Conservation (phyloP, 257 asterid species). For the Perilla frutescens region DNA sequence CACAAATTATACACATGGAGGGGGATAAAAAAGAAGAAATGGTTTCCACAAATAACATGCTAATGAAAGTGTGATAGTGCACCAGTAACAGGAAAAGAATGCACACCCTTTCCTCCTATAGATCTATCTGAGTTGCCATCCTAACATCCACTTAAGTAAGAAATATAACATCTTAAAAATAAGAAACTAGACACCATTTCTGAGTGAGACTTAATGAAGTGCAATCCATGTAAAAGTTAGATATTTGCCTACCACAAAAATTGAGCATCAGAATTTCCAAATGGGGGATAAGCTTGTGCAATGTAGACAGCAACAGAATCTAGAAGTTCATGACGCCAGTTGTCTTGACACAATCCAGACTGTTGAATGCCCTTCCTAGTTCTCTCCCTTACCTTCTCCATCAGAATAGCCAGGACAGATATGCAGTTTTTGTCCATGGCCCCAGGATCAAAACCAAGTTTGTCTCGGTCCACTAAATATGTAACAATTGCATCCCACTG, state of each 20-base stretch:
- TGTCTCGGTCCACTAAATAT: slow-evolving; percentile 52
- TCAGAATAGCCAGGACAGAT: slow-evolving; percentile 63
- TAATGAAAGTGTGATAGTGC: slow-evolving; percentile 10
- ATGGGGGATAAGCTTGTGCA: slow-evolving; percentile 61
- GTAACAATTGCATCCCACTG: slow-evolving; percentile 81
- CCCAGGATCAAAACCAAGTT: slow-evolving; percentile 40
- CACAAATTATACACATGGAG: background rate
- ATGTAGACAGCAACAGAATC: slow-evolving; percentile 69
- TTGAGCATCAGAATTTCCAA: slow-evolving; percentile 54
- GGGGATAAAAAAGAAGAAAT: background rate
- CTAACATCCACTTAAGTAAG: slow-evolving; percentile 10
- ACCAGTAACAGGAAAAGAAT: slow-evolving; percentile 19
- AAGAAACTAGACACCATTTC: slow-evolving; percentile 22
- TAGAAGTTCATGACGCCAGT: slow-evolving; percentile 76
- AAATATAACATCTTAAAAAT: slow-evolving; percentile 24
- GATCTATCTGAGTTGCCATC: slow-evolving; percentile 15
- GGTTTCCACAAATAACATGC: slow-evolving; percentile 15
- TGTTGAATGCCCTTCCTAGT: slow-evolving; percentile 41
- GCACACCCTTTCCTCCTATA: slow-evolving; percentile 12
- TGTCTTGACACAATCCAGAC: slow-evolving; percentile 45
- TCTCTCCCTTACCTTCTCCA: slow-evolving; percentile 81
- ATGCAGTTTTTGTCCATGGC: slow-evolving; percentile 46
- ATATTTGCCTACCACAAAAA: slow-evolving; percentile 68
- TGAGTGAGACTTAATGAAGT: slow-evolving; percentile 11
- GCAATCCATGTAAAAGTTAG: slow-evolving; percentile 12